These are phyloP conservation scores for Aureobasidium zeae DNA, from an alignment of 2,329 filamentous ascomycete species.

Conservation along the genomic window DNA sequence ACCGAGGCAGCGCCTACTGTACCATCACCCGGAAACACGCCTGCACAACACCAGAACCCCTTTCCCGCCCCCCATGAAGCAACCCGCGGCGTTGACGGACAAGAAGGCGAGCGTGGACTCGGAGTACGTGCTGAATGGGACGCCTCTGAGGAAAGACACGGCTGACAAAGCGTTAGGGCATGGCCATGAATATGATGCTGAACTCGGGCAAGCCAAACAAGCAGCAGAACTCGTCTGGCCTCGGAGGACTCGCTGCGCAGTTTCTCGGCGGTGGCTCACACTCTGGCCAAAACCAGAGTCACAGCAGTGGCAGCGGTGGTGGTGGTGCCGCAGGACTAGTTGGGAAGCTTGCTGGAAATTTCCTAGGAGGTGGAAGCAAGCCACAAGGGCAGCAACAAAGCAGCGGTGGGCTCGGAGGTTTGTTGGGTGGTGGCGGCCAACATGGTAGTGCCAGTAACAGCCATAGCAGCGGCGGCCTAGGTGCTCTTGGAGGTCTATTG, in stretches of 20 bases:
- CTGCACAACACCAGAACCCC: conserved; percentile 27
- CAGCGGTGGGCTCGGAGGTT: conserved; percentile 19
- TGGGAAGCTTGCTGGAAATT: conserved; percentile 20
- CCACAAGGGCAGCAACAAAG: conserved; percentile 9
- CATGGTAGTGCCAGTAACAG: not conserved
- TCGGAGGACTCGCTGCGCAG: conserved; percentile 25
- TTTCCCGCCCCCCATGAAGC: conserved; percentile 26
- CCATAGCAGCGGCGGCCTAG: conserved; percentile 7
- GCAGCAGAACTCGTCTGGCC: conserved; percentile 19
- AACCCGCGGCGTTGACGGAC: conserved; percentile 21
- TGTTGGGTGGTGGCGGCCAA: conserved; percentile 18
- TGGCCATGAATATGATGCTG: conserved; percentile 23
- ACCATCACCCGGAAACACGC: conserved; percentile 31
- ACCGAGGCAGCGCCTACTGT: conserved; percentile 32
- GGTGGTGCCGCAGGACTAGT: conserved; percentile 20
- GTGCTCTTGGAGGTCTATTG: conserved; percentile 19
- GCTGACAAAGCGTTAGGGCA: conserved; percentile 17
- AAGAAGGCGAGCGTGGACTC: conserved; percentile 23
- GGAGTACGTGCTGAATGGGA: conserved; percentile 20
- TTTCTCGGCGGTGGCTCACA: conserved; percentile 24
- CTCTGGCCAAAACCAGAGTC: conserved; percentile 13
- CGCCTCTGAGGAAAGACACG: too few species aligned
- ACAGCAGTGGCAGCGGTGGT: conserved; percentile 6
- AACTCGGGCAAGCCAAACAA: conserved; percentile 24
- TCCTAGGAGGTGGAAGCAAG: conserved; percentile 20